A percentile compares a stretch with the other conserved stretches of the same genome.
phyloP scores from a whole-genome alignment of 2,329 filamentous ascomycete species.

The Calonectria henricotiae region DNA sequence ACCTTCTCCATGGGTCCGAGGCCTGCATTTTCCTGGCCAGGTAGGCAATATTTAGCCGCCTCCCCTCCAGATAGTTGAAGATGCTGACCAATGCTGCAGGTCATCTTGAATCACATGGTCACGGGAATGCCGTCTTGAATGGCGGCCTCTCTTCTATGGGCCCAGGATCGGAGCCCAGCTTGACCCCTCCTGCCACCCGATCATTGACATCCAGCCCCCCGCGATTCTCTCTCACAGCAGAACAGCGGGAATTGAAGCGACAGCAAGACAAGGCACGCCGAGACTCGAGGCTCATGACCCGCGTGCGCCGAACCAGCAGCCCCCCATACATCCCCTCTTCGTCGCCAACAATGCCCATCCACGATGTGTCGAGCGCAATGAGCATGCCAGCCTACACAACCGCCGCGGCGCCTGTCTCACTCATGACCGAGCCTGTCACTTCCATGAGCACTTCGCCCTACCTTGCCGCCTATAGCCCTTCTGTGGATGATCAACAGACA shows the following conservation, averaged over 20 bases:
- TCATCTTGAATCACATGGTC: conserved; percentile 57
- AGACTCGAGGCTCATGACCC: conserved; percentile 70
- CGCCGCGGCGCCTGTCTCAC: conserved; percentile 66
- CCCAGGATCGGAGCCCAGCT: conserved; percentile 66
- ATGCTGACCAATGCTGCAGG: conserved; percentile 43
- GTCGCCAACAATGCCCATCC: conserved; percentile 52
- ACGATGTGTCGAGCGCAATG: conserved; percentile 62
- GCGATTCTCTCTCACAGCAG: conserved; percentile 68
- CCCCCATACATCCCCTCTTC: conserved; percentile 62
- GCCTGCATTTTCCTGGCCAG: conserved; percentile 69
- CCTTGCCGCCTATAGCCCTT: conserved; percentile 67
- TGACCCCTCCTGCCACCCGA: conserved; percentile 68
- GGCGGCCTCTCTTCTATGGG: conserved; percentile 66
- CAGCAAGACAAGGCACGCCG: conserved; percentile 74
- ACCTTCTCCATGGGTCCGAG: conserved; percentile 69
- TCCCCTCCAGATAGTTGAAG: background rate
- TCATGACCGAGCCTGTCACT: conserved; percentile 67
- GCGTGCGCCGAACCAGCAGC: conserved; percentile 69
- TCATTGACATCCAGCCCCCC: conserved; percentile 74
- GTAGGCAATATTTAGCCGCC: conserved; percentile 53
- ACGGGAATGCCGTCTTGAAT: conserved; percentile 59
- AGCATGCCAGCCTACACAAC: conserved; percentile 69
- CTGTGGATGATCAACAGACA: conserved; percentile 63
- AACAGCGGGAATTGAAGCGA: conserved; percentile 75
- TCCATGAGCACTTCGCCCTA: conserved; percentile 63